phyloP scores from a whole-genome alignment of 208 protist genomes.

The Trypanosoma theileri region DNA sequence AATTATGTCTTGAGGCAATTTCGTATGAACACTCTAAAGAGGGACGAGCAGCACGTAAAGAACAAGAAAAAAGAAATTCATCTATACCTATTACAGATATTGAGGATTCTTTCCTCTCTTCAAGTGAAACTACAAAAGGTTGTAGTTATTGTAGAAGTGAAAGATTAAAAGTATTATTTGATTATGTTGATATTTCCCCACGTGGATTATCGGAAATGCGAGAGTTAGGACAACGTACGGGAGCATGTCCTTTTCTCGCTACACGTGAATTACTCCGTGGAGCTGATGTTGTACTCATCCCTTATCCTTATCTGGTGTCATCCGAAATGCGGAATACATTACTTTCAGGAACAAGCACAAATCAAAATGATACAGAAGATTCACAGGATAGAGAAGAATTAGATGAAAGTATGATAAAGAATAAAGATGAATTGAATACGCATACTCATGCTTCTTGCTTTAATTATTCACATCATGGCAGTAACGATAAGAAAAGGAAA shows the following conservation, averaged over 20 bases:
- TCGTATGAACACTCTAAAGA: slow-evolving; percentile 55
- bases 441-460: neutral
- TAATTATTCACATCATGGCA: too few relatives aligned
- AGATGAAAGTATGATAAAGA: slow-evolving; percentile 3
- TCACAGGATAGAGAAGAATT: neutral
- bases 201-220: slow-evolving; percentile 52
- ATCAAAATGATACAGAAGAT: slow-evolving; percentile 12
- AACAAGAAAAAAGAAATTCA: slow-evolving; percentile 2
- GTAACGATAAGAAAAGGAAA: too few relatives aligned
- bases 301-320: slow-evolving; percentile 79
- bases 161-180: slow-evolving; percentile 26
- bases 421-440: slow-evolving; percentile 3
- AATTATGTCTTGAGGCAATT: slow-evolving; percentile 92
- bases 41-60: slow-evolving; percentile 39
- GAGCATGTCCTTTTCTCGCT: slow-evolving; percentile 80
- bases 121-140: slow-evolving; percentile 3
- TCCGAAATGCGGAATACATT: slow-evolving; percentile 57
- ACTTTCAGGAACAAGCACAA: slow-evolving; percentile 65
- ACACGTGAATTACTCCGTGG: slow-evolving; percentile 64
- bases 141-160: slow-evolving; percentile 29
- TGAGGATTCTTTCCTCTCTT: slow-evolving; percentile 9
- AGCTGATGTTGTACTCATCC: slow-evolving; percentile 80
- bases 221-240: slow-evolving; percentile 45
- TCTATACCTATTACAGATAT: slow-evolving; percentile 12
- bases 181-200: slow-evolving; percentile 28